phyloP scores from a whole-genome alignment of 768 basidiomycete genomes.

The Termitomyces bulborhizus region DNA sequence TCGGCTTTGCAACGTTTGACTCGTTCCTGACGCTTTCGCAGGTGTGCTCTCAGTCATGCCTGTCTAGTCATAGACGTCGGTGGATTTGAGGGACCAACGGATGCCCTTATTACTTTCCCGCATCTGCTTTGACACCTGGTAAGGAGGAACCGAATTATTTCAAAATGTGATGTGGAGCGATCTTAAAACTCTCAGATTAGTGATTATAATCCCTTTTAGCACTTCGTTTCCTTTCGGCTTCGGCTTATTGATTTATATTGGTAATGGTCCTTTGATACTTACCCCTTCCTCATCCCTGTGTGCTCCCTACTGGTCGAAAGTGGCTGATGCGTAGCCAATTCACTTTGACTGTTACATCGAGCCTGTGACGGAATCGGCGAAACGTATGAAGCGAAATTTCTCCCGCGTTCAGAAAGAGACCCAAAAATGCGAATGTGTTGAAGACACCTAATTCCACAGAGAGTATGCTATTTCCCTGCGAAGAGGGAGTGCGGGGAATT shows the following conservation, averaged over 20 bases:
- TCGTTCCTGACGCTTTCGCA: background rate
- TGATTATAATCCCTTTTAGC: background rate
- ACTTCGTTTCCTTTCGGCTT: background rate
- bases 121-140: background rate
- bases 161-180: no score
- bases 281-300: background rate
- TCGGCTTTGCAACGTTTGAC: no score
- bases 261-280: background rate
- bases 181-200: background rate
- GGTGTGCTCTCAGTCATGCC: background rate
- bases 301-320: background rate
- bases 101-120: background rate
- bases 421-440: conserved; percentile 3
- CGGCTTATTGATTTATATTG: background rate
- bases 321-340: background rate
- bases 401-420: conserved; percentile 3
- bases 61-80: background rate
- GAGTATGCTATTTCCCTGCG: background rate
- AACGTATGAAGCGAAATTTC: no score
- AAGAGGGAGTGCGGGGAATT: background rate
- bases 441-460: background rate
- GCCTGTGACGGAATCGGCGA: no score
- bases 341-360: background rate
- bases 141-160: background rate
- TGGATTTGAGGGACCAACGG: background rate